Percentiles rank a stretch among this genome's conserved stretches.
phyloP scores from a whole-genome alignment of 1,284 basidiomycete species.

The Sutorius eximius region DNA sequence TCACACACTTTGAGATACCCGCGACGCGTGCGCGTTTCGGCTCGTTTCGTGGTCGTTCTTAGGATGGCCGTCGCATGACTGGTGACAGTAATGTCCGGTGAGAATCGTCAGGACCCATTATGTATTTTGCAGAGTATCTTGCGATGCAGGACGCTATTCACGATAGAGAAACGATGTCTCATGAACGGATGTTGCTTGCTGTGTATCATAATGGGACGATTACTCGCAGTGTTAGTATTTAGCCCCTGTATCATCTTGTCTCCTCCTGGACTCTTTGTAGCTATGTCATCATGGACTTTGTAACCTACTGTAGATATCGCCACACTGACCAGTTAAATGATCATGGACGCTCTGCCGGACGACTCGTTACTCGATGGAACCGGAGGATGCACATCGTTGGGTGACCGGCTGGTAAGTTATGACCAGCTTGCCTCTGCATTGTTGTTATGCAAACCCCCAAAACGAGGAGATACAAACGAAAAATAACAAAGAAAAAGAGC shows the following conservation, averaged over 20 bases:
- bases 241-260: conserved; percentile 2
- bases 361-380: background rate
- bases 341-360: background rate
- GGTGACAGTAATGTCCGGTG: background rate
- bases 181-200: background rate
- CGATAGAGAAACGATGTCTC: background rate
- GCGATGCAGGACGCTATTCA: conserved; percentile 1
- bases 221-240: background rate
- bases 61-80: background rate
- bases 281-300: conserved; percentile 8
- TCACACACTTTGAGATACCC: background rate
- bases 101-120: background rate
- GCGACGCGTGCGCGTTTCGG: background rate
- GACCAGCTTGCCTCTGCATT: conserved; percentile 12
- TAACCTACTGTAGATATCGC: conserved; percentile 2
- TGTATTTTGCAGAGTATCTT: background rate
- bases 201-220: conserved; percentile 8
- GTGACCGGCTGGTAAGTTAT: conserved; percentile 8
- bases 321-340: background rate
- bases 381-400: background rate
- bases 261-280: conserved; percentile 4
- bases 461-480: conserved; percentile 17
- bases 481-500: conserved; percentile 1
- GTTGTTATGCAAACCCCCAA: conserved; percentile 14
- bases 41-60: background rate